A percentile compares a stretch with the other conserved stretches of the same genome.
These are phyloP conservation scores for Filosporella fistucella DNA, from an alignment of 495 filamentous ascomycete genomes.

Conservation along the genomic window DNA sequence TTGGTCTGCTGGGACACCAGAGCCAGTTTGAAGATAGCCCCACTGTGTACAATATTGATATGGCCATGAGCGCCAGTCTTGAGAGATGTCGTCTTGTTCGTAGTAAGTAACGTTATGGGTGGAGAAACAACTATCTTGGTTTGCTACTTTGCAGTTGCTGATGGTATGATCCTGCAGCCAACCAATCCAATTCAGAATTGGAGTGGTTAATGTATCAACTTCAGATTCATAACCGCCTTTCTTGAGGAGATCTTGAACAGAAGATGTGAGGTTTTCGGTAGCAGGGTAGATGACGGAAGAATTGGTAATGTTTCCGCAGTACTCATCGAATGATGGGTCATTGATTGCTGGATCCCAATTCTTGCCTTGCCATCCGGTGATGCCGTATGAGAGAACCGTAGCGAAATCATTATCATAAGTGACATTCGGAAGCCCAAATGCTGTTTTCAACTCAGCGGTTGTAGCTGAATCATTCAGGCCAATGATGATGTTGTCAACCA, in stretches of 20 bases:
- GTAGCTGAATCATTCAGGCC: conserved; percentile 38
- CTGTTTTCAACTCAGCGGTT: conserved; percentile 48
- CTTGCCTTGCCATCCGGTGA: conserved; percentile 52
- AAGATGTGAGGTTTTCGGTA: conserved; percentile 31
- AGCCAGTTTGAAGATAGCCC: conserved; percentile 68
- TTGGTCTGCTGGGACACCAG: conserved; percentile 49
- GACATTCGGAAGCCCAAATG: conserved; percentile 54
- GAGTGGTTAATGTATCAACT: conserved; percentile 40
- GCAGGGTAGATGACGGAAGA: conserved; percentile 40
- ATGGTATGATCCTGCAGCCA: conserved; percentile 46
- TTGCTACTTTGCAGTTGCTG: conserved; percentile 26
- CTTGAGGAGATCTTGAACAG: conserved; percentile 41
- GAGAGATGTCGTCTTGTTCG: conserved; percentile 38
- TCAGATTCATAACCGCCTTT: conserved; percentile 52
- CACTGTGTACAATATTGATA: conserved; percentile 54
- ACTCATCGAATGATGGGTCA: conserved; percentile 46
- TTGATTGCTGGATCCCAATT: conserved; percentile 69
- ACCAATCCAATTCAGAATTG: conserved; percentile 62
- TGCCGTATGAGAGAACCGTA: conserved; percentile 40
- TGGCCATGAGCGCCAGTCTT: conserved; percentile 53
- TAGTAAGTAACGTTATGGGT: conserved; percentile 48
- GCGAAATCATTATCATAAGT: conserved; percentile 61
- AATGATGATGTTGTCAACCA: conserved; percentile 64
- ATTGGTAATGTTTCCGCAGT: conserved; percentile 55
- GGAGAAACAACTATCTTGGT: conserved; percentile 52